phyloP scores from a whole-genome alignment of 1,284 basidiomycete species.

The Sphagnurus paluster region DNA sequence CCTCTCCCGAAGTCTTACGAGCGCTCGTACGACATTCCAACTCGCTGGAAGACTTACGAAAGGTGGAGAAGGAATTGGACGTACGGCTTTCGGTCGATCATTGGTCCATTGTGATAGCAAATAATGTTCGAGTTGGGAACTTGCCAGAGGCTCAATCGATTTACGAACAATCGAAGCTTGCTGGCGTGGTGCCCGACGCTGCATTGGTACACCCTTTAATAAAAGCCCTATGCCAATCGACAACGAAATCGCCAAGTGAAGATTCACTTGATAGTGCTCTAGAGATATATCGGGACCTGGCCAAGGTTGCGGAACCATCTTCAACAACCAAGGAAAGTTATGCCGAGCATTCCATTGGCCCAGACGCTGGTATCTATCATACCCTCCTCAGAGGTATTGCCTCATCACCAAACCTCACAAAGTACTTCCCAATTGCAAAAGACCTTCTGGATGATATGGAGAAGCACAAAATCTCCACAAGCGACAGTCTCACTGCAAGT shows the following conservation, averaged over 20 bases:
- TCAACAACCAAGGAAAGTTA: conserved; percentile 19
- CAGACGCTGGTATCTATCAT: conserved; percentile 53
- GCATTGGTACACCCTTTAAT: conserved; percentile 54
- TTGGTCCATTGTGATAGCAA: conserved; percentile 55
- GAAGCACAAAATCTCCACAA: conserved; percentile 33
- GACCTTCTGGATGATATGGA: conserved; percentile 61
- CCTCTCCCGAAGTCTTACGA: conserved; percentile 19
- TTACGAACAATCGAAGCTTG: conserved; percentile 44
- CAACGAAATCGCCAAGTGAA: conserved; percentile 37
- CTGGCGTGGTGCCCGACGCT: conserved; percentile 46
- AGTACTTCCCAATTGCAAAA: conserved; percentile 48
- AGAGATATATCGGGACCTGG: conserved; percentile 47
- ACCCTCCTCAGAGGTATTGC: conserved; percentile 56
- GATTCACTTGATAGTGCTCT: conserved; percentile 49
- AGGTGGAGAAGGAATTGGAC: conserved; percentile 41
- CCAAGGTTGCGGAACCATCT: conserved; percentile 22
- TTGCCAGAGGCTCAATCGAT: conserved; percentile 42
- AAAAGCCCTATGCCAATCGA: conserved; percentile 42
- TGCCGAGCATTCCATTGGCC: conserved; percentile 34
- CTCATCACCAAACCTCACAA: conserved; percentile 40
- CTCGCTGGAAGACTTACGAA: conserved; percentile 40
- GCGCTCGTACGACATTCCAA: conserved; percentile 31
- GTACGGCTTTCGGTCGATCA: conserved; percentile 40
- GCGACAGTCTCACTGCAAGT: conserved; percentile 44
- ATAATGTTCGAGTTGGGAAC: conserved; percentile 39